phyloP scores from a whole-genome alignment of 1,284 basidiomycete species.

The Ceratobasidium papillatum region DNA sequence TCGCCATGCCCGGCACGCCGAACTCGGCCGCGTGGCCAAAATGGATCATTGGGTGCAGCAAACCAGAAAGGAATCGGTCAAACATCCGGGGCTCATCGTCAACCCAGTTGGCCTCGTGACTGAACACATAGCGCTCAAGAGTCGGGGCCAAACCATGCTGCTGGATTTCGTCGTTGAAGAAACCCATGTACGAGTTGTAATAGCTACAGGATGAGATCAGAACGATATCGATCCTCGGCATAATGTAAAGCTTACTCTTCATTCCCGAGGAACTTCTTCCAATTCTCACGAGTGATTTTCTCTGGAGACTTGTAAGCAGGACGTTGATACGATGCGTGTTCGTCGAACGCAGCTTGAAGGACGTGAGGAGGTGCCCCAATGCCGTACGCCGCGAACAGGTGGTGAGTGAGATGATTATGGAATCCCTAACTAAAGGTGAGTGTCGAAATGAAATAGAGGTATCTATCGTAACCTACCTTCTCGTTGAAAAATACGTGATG shows the following conservation, averaged over 20 bases:
- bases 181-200: slow-evolving; percentile 65
- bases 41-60: slow-evolving; percentile 73
- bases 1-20: slow-evolving; percentile 65
- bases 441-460: background rate
- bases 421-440: background rate
- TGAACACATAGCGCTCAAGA: slow-evolving; percentile 68
- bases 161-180: slow-evolving; percentile 61
- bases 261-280: slow-evolving; percentile 23
- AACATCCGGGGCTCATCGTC: slow-evolving; percentile 62
- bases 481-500: slow-evolving; percentile 72
- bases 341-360: slow-evolving; percentile 36
- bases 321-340: slow-evolving; percentile 25
- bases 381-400: slow-evolving; percentile 41
- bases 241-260: background rate
- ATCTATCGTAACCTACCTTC: slow-evolving; percentile 66
- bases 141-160: slow-evolving; percentile 56
- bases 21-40: slow-evolving; percentile 71
- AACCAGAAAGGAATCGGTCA: slow-evolving; percentile 64
- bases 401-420: slow-evolving; percentile 42
- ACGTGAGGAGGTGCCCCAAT: slow-evolving; percentile 30
- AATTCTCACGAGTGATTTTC: slow-evolving; percentile 36
- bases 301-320: slow-evolving; percentile 39
- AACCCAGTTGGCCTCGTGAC: slow-evolving; percentile 60
- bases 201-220: slow-evolving; percentile 55
- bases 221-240: too few relatives aligned